phyloP scores from a whole-genome alignment of 169 alveolate genomes.

The Besnoitia besnoiti region DNA sequence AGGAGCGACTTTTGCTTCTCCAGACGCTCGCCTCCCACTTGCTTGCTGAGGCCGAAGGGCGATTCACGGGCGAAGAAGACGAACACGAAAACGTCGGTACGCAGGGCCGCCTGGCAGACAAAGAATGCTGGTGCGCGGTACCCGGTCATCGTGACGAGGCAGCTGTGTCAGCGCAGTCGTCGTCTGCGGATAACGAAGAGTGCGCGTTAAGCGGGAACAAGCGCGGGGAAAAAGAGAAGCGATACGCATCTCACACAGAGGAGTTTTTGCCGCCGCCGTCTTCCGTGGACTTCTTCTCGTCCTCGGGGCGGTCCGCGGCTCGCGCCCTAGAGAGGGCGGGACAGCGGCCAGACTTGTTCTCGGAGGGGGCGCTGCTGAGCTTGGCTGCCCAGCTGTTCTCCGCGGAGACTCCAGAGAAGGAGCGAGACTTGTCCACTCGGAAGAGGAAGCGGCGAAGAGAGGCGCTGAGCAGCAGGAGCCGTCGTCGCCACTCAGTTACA shows the following conservation, averaged over 20 bases:
- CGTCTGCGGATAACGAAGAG: too few relatives aligned
- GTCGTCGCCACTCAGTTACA: too few relatives aligned
- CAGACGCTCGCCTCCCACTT: neutral
- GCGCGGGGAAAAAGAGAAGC: too few relatives aligned
- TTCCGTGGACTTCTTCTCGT: too few relatives aligned
- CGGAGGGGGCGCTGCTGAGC: neutral
- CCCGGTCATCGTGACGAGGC: too few relatives aligned
- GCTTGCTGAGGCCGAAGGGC: neutral
- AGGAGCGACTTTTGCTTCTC: neutral
- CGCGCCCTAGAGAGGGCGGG: neutral
- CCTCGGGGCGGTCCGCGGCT: too few relatives aligned
- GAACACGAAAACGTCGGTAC: neutral
- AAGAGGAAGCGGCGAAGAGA: neutral
- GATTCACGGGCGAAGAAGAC: neutral
- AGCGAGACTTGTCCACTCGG: neutral
- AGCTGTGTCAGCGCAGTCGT: too few relatives aligned
- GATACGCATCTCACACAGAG: too few relatives aligned
- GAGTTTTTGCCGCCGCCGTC: too few relatives aligned
- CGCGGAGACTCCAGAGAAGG: neutral
- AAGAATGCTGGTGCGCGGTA: too few relatives aligned
- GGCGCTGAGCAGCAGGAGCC: neutral
- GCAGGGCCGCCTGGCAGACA: too few relatives aligned
- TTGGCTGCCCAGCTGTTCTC: neutral
- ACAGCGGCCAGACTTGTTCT: neutral
- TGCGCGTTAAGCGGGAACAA: too few relatives aligned